Evolutionary conservation across 768 basidiomycete genomes (phyloP), one percentile per base, ranked within the genome.

Genomic region (Leucocoprinus birnbaumii): DNA sequence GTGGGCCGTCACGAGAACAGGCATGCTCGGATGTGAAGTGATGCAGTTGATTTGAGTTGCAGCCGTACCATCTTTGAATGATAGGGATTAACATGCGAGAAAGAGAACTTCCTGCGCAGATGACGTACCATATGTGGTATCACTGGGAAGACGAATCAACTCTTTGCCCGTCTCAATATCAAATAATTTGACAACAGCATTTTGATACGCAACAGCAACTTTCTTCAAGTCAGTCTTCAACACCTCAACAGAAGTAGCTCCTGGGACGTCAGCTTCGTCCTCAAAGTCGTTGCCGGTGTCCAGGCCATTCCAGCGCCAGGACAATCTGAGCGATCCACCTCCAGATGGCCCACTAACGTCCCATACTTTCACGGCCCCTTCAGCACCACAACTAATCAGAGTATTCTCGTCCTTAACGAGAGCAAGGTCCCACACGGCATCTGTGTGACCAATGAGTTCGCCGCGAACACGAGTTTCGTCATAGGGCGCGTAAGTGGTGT

Each of bases 361-460:
- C 95, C 96, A 98, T 13, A 96, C 84, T 70, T 97, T 97, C 61
- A 98, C 88, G 0, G 82, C 73, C 18, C 95, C 95, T 66, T 98
- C 96, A 3, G 94, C 90, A 44, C 91, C 88, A 66, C 91, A 93
- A 60, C 89, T 91, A 53, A 96, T 90, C 40, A 98, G 78, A 7
- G 88, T 86, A 55, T 82, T 84, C 67, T 92, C 89, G 58, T 91
- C 88, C 52, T 90, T 80, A 24, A 93, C 82, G 19, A 96, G 81
- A 9, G 90, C 87, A 48, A 98, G 74, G 66, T 94, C 97, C 97
- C 97, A 99, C 22, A 98, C 89, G 4, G 93, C 93, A 66, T 99
- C 95, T 3, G 93, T 92, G 67, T 97, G 93, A 3, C 95, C 94
- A 26, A 95, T 85, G 25, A 98, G 79, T 60, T 89, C 86, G 31